These are phyloP conservation scores for Excoecaria cochinchinensis DNA, from an alignment of 345 rosid species.

Conservation along the genomic window DNA sequence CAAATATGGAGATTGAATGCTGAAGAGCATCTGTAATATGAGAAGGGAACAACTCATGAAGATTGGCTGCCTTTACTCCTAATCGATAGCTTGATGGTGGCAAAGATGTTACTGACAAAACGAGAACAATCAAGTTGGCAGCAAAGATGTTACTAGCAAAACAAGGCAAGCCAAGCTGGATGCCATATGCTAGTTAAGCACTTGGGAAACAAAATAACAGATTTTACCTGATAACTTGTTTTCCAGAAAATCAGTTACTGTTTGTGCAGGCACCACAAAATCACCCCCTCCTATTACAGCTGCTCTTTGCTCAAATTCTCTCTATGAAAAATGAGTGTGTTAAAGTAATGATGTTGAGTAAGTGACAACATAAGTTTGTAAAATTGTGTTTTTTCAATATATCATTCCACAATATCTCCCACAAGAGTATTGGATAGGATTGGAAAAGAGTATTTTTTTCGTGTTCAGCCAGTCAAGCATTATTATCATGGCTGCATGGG, in stretches of 20 bases:
- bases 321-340: constrained; percentile 29
- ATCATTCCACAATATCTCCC: not conserved
- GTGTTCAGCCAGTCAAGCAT: constrained; percentile 2
- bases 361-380: not conserved
- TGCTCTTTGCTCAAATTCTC: constrained; percentile 88
- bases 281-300: constrained; percentile 87
- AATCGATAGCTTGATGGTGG: constrained; percentile 91
- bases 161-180: constrained; percentile 22
- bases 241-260: constrained; percentile 76
- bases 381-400: not conserved
- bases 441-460: not conserved
- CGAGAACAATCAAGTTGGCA: constrained; percentile 32
- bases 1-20: constrained; percentile 65
- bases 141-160: constrained; percentile 59
- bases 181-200: not conserved
- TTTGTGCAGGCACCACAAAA: constrained; percentile 83
- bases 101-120: constrained; percentile 57
- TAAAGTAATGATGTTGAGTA: constrained; percentile 9
- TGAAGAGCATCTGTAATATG: constrained; percentile 69
- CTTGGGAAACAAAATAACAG: not conserved
- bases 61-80: constrained; percentile 80
- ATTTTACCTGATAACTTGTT: constrained; percentile 66
- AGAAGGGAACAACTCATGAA: constrained; percentile 73
- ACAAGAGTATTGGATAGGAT: not conserved
- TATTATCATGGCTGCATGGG: not conserved